Percentiles rank a stretch among this genome's conserved stretches.
These are phyloP conservation scores for Sicyos edulis DNA, from an alignment of 306 rosid species.

Conservation along the genomic window DNA sequence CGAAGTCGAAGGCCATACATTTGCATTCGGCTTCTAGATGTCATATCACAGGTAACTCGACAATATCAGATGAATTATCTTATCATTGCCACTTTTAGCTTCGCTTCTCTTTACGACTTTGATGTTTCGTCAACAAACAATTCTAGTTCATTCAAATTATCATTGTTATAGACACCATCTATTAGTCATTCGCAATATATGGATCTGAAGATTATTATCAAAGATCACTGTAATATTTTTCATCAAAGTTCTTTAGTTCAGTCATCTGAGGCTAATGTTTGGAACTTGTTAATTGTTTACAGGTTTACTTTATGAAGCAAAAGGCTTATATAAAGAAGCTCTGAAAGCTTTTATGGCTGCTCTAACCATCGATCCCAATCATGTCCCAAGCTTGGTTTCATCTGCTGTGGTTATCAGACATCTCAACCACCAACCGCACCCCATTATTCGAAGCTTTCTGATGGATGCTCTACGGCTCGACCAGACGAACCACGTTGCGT, in stretches of 20 bases:
- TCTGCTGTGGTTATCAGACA: slow-evolving; percentile 44
- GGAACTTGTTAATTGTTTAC: slow-evolving; percentile 20
- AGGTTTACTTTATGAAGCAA: slow-evolving; percentile 60
- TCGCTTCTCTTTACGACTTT: background rate
- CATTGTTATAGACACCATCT: no score
- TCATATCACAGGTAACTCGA: slow-evolving; percentile 51
- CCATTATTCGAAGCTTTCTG: slow-evolving; percentile 51
- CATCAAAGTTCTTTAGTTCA: background rate
- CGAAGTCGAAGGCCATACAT: slow-evolving; percentile 56
- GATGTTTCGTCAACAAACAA: no score
- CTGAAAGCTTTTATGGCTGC: slow-evolving; percentile 48
- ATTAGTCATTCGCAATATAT: background rate
- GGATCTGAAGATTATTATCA: background rate
- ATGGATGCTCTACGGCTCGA: slow-evolving; percentile 61
- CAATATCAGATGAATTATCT: background rate
- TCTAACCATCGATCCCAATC: slow-evolving; percentile 56
- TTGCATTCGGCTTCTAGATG: slow-evolving; percentile 57
- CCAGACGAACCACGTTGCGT: slow-evolving; percentile 56
- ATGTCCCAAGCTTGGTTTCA: slow-evolving; percentile 68
- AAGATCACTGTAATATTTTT: background rate
- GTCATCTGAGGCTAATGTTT: slow-evolving; percentile 5
- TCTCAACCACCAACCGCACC: slow-evolving; percentile 32
- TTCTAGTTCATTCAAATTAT: no score
- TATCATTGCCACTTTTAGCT: background rate
- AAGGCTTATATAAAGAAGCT: slow-evolving; percentile 65